A percentile compares a stretch with the other conserved stretches of the same genome.
These are phyloP conservation scores for Thecaphora thlaspeos DNA, from an alignment of 1,284 basidiomycete genomes.

Conservation along the genomic window DNA sequence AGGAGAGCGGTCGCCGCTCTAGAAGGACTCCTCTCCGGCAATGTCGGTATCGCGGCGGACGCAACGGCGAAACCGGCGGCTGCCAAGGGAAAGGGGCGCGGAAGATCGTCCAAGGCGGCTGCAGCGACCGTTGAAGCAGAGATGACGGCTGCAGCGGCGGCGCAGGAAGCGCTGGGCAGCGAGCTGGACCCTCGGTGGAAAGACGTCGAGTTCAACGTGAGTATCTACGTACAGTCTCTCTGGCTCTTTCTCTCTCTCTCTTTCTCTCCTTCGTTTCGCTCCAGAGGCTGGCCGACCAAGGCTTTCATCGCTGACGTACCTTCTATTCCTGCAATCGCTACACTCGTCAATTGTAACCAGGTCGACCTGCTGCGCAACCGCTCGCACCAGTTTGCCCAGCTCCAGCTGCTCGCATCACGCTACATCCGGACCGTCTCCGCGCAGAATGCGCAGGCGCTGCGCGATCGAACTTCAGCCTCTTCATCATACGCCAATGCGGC, in stretches of 20 bases:
- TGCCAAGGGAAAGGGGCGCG: constrained; percentile 14
- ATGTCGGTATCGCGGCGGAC: not conserved
- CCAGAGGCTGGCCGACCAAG: too few species aligned
- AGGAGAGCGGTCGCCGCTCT: constrained; percentile 26
- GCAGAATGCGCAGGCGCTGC: constrained; percentile 34
- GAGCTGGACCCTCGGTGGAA: constrained; percentile 39
- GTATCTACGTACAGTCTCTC: too few species aligned
- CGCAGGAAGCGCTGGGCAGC: constrained; percentile 21
- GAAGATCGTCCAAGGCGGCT: constrained; percentile 19
- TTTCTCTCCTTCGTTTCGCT: too few species aligned
- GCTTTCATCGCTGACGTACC: too few species aligned
- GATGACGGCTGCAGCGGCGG: not conserved
- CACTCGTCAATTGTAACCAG: not conserved
- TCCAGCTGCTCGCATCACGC: constrained; percentile 26
- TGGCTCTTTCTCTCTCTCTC: too few species aligned
- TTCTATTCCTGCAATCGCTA: too few species aligned
- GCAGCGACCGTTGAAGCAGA: constrained; percentile 11
- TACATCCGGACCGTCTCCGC: constrained; percentile 37
- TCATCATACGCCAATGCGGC: constrained; percentile 12
- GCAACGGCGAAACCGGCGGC: constrained; percentile 4
- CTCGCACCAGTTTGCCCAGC: constrained; percentile 36
- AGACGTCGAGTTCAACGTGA: constrained; percentile 35
- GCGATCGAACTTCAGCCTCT: constrained; percentile 27
- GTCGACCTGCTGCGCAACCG: constrained; percentile 28
- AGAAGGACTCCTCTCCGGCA: constrained; percentile 2